Base-by-base conservation (phyloP, 768 basidiomycete species). In the Obba rivulosa region DNA sequence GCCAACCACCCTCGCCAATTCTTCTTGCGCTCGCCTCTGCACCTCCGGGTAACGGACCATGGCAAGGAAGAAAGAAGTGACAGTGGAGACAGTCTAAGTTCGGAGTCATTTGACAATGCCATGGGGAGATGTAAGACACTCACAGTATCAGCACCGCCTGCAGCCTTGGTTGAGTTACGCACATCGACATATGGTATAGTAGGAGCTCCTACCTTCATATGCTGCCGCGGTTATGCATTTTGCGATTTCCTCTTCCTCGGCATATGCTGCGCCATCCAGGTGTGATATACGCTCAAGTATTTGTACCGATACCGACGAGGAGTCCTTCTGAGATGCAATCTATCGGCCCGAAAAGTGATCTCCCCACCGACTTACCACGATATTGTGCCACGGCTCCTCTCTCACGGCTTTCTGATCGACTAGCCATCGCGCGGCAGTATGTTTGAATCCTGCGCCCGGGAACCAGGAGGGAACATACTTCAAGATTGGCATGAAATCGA, bases 1-100 rank as follows among this genome's bases (percentile, higher is more conserved):
- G 11, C 56, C 58, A 1, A 62, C 31, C 9, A 64, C 57, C 2
- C 31, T 8, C 40, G 66, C 65, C 2, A 68, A 52, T 21, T 68
- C 62, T 1, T 46, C 54, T 22, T 61, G 63, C 3, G 60, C 62
- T 20, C 56, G 50, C 14, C 36, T 44, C 37, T 62, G 60, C 7
- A 58, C 57, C 1, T 64, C 58, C 13, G 66, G 65, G 38, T 58
- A 42, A n/a, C 60, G 51, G 2, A 57, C 28, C 50, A 67, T 62
- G 2, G 59, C 54, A 16, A 68, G 45, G 23, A 66, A 34, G 17
- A 67, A 58, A 3, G 49, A 51, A n/a, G 48, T 13, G n/a, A 60
- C 11, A 0, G 34, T 34, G 13, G 28, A n/a, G 5, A 43, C 8
- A 13, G 35, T 49, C 48, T 49, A 22, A 14, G 2, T 9, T 1